phyloP scores from a whole-genome alignment of 1,139 yeast species.

The Tardiomyces blankii region DNA sequence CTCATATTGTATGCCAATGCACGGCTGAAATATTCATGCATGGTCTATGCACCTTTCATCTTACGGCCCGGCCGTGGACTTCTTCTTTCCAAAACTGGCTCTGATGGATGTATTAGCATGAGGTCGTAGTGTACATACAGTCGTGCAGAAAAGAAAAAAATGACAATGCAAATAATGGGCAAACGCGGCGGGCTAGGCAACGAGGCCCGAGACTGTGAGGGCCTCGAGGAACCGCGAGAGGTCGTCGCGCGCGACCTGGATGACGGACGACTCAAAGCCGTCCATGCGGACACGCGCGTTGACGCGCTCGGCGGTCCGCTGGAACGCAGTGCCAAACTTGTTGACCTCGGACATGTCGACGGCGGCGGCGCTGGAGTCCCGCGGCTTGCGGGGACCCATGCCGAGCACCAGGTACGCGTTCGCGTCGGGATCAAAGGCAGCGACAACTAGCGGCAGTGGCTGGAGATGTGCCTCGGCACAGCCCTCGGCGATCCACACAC shows the following conservation, averaged over 20 bases:
- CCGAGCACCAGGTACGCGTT: slow-evolving; percentile 87
- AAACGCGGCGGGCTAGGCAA: background rate
- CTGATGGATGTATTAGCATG: background rate
- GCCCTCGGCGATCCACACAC: slow-evolving; percentile 85
- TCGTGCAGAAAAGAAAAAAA: background rate
- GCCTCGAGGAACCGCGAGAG: slow-evolving; percentile 78
- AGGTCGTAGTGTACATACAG: background rate
- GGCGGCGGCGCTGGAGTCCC: slow-evolving; percentile 27
- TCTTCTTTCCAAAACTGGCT: no score
- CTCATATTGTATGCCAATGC: background rate
- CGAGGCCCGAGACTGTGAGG: slow-evolving; percentile 28
- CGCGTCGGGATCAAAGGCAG: slow-evolving; percentile 63
- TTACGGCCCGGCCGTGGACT: no score
- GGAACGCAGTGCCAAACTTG: slow-evolving; percentile 84
- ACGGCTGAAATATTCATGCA: background rate
- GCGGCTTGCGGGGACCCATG: slow-evolving; percentile 69
- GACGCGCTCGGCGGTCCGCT: slow-evolving; percentile 67
- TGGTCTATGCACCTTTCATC: background rate
- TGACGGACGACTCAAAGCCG: slow-evolving; percentile 87
- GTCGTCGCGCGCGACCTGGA: slow-evolving; percentile 83
- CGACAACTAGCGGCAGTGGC: slow-evolving; percentile 73
- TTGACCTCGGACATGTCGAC: slow-evolving; percentile 34
- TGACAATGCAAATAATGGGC: background rate
- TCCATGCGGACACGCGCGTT: slow-evolving; percentile 88
- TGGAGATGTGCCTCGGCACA: slow-evolving; percentile 71